A percentile compares a stretch with the other conserved stretches of the same genome.
phyloP scores from a whole-genome alignment of 2,329 filamentous ascomycete species.

The Gremmenia infestans region DNA sequence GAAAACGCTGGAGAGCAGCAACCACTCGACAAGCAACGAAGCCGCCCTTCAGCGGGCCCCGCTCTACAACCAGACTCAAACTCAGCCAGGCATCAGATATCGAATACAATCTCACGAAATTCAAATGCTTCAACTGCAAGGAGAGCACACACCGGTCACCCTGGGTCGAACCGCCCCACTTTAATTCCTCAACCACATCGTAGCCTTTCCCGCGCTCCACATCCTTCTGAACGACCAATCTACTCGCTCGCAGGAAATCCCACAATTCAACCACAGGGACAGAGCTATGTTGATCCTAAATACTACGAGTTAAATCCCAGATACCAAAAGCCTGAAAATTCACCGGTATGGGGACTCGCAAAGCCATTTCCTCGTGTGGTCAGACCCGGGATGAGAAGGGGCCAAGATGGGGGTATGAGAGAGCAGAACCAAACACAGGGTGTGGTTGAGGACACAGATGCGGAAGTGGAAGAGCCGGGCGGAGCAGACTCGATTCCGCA shows the following conservation, averaged over 20 bases:
- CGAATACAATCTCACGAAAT: too few species aligned
- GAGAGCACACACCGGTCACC: too few species aligned
- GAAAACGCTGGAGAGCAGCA: too few species aligned
- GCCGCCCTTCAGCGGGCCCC: too few species aligned
- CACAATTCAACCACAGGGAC: not conserved
- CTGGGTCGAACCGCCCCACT: too few species aligned
- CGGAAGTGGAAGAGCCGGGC: slow-evolving; percentile 5
- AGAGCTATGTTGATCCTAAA: slow-evolving; percentile 10
- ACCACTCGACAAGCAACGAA: too few species aligned
- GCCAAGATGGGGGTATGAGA: not conserved
- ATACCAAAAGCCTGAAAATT: slow-evolving; percentile 10
- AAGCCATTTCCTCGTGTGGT: slow-evolving; percentile 18
- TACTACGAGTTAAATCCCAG: slow-evolving; percentile 16
- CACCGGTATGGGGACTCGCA: slow-evolving; percentile 17
- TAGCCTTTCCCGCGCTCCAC: not conserved
- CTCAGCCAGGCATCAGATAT: too few species aligned
- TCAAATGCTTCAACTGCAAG: too few species aligned
- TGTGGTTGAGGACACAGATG: slow-evolving; percentile 8
- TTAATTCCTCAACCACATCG: not conserved
- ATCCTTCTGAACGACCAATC: not conserved
- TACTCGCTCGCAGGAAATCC: slow-evolving; percentile 4
- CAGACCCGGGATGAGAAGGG: slow-evolving; percentile 11
- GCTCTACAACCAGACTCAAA: too few species aligned
- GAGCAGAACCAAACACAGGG: not conserved
- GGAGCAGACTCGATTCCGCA: slow-evolving; percentile 9